Base-by-base conservation (phyloP, 495 filamentous ascomycete genomes). In the Aspergillus bridgeri region DNA sequence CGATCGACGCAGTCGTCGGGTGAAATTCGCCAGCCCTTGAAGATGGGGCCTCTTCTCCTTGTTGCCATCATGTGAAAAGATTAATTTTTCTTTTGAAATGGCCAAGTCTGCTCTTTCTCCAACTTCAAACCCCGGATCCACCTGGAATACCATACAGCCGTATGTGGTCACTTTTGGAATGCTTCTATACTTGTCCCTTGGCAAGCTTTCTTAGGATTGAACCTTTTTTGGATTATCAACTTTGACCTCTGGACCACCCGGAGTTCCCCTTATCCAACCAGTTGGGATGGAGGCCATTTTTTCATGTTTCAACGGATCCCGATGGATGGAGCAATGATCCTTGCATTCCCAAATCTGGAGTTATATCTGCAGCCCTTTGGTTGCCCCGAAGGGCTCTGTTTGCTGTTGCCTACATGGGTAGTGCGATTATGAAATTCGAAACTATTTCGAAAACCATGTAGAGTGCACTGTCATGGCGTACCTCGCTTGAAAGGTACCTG, bases 1-100 rank as follows among this genome's bases (percentile, higher is more conserved):
- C 59, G 83, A 89, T 56, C 76, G 89, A 51, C 79, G 79, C 53
- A 69, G 60, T 56, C 76, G 76, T 57, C 73, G 73, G 50, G 72
- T 78, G 48, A 77, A 76, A 64, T 77, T 77, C 58, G 70, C 66
- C 63, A 77, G 58, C 62, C 72, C 69, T 67, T 80, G 76, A 81
- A 69, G 43, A 48, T 47, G 21, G 33, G 23, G 21, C 18, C 17
- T 13, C 7, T 27, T 46, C 1, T 7, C 5, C 27, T 19, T 38
- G 21, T 24, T 22, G 18, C 23, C 13, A 22, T 15, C 20, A 2
- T 3, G 6, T 20, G 4, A 20, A 27, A 46, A 19, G 8, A 25
- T 54, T 42, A 38, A 24, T 21, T 44, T 54, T 6, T 46, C 42
- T n/a, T 21, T 23, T 17, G 9, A 18, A n/a, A 18, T 44, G 43